Percentiles rank a stretch among this genome's conserved stretches.
phyloP scores from a whole-genome alignment of 1,139 yeast species.

The Taphrina deformans region DNA sequence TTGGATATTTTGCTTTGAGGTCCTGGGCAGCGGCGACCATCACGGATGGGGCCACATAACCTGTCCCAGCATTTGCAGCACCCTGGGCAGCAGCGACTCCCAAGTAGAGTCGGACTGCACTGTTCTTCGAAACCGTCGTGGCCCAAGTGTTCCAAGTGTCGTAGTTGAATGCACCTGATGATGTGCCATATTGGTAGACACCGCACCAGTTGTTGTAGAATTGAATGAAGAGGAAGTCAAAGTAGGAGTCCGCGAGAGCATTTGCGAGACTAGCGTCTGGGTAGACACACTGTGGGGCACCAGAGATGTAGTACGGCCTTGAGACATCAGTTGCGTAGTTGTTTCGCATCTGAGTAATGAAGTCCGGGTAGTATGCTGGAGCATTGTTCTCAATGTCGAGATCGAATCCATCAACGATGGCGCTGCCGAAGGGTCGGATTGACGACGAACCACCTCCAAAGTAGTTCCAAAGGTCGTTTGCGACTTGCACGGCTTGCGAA shows the following conservation, averaged over 20 bases:
- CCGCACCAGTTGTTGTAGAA: constrained; percentile 88
- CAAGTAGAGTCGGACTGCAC: constrained; percentile 58
- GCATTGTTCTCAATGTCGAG: constrained; percentile 64
- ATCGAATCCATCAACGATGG: constrained; percentile 72
- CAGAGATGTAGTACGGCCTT: constrained; percentile 68
- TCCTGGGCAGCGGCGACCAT: constrained; percentile 48
- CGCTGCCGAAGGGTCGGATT: constrained; percentile 72
- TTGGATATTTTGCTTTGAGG: constrained; percentile 18
- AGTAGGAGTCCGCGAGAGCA: constrained; percentile 57
- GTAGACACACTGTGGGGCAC: constrained; percentile 94
- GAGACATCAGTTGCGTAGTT: constrained; percentile 52
- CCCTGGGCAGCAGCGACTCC: constrained; percentile 72
- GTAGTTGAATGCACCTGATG: constrained; percentile 68
- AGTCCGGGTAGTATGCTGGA: constrained; percentile 56
- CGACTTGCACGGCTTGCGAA: constrained; percentile 64
- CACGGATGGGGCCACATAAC: constrained; percentile 55
- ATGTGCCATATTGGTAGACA: constrained; percentile 39
- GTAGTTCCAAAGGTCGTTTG: constrained; percentile 74
- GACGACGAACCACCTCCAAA: constrained; percentile 71
- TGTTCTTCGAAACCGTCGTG: constrained; percentile 61
- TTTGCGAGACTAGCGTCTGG: constrained; percentile 86
- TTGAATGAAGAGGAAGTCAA: constrained; percentile 88
- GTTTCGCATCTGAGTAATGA: constrained; percentile 57
- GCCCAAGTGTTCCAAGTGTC: constrained; percentile 80
- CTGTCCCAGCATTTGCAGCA: constrained; percentile 61